These are phyloP conservation scores for Huntiella moniliformis DNA, from an alignment of 2,329 filamentous ascomycete species.

Conservation along the genomic window DNA sequence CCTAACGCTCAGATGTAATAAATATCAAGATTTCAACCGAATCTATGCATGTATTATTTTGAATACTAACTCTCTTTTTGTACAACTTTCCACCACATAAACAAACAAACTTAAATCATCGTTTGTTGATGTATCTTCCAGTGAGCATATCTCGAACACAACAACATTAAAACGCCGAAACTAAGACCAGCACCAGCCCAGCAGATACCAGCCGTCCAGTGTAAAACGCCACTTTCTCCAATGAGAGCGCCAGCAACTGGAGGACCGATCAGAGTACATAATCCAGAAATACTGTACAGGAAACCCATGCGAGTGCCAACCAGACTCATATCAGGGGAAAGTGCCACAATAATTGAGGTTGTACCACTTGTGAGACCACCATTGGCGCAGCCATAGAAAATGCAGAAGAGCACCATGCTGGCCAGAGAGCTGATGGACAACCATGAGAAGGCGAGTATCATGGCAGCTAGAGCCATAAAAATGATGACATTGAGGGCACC, in stretches of 20 bases:
- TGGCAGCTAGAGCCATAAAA: slow-evolving; percentile 25
- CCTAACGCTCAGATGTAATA: too few relatives aligned
- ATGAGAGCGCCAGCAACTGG: slow-evolving; percentile 24
- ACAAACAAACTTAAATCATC: too few relatives aligned
- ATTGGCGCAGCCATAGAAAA: slow-evolving; percentile 28
- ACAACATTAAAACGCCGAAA: slow-evolving; percentile 15
- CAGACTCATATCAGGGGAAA: slow-evolving; percentile 22
- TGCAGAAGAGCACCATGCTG: slow-evolving; percentile 24
- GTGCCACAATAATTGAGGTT: slow-evolving; percentile 22
- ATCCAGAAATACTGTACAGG: slow-evolving; percentile 26
- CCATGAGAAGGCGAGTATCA: slow-evolving; percentile 28
- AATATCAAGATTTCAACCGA: too few relatives aligned
- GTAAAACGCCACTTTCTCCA: slow-evolving; percentile 15
- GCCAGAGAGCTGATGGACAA: slow-evolving; percentile 20
- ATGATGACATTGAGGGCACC: slow-evolving; percentile 25
- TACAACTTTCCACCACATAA: too few relatives aligned
- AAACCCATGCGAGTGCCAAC: slow-evolving; percentile 25
- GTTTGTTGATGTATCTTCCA: background rate
- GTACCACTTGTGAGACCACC: slow-evolving; percentile 26
- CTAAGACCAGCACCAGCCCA: slow-evolving; percentile 18
- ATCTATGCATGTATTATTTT: too few relatives aligned
- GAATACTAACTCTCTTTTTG: too few relatives aligned
- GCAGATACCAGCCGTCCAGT: slow-evolving; percentile 19
- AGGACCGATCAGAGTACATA: slow-evolving; percentile 24
- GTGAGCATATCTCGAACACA: slow-evolving; percentile 13